phyloP scores from a whole-genome alignment of 2,329 filamentous ascomycete species.

The Phialophora macrospora region DNA sequence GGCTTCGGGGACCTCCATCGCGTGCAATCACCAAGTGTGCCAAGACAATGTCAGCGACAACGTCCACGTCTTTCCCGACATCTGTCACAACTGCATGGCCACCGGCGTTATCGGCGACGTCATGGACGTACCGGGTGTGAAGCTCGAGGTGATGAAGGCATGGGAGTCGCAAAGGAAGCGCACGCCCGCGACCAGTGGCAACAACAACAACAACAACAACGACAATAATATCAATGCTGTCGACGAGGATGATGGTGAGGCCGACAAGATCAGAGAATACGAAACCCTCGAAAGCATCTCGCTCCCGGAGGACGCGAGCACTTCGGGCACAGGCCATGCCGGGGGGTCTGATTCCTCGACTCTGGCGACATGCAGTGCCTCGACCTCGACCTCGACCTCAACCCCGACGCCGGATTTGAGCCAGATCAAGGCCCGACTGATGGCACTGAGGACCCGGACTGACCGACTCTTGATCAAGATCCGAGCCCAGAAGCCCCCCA shows the following conservation, averaged over 20 bases:
- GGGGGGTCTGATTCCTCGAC: not conserved
- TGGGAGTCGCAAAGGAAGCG: slow-evolving; percentile 20
- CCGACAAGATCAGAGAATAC: not conserved
- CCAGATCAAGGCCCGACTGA: slow-evolving; percentile 19
- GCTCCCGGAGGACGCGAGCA: slow-evolving; percentile 1
- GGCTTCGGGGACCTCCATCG: slow-evolving; percentile 5
- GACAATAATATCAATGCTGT: not conserved
- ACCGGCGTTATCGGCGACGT: slow-evolving; percentile 26
- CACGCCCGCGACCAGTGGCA: too few relatives aligned
- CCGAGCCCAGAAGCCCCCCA: slow-evolving; percentile 15
- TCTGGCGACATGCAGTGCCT: slow-evolving; percentile 6
- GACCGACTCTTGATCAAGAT: slow-evolving; percentile 25
- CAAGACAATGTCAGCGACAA: slow-evolving; percentile 20
- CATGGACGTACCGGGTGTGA: slow-evolving; percentile 29
- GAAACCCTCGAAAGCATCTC: slow-evolving; percentile 14
- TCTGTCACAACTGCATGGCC: slow-evolving; percentile 27
- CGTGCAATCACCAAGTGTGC: slow-evolving; percentile 22
- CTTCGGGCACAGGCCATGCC: not conserved
- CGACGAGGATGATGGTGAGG: not conserved
- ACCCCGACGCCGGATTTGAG: slow-evolving; percentile 12
- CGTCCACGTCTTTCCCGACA: slow-evolving; percentile 30
- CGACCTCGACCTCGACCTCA: slow-evolving; percentile 10
- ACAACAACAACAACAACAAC: not conserved
- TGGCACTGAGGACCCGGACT: slow-evolving; percentile 19
- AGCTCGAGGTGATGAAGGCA: slow-evolving; percentile 25